These are phyloP conservation scores for Leccinum truebloodii DNA, from an alignment of 768 basidiomycete species.

Conservation along the genomic window DNA sequence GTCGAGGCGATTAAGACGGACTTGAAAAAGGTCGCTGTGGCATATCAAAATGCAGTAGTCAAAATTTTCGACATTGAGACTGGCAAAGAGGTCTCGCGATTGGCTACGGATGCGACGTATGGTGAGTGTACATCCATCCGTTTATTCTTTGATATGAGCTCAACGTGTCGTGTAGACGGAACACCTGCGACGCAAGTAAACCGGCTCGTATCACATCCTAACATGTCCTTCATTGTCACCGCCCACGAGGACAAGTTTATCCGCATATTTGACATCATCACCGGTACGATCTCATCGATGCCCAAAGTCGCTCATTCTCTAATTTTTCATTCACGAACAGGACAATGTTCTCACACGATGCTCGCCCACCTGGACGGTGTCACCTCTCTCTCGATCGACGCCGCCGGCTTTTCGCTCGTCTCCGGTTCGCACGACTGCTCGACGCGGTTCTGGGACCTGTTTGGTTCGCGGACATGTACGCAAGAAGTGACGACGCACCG, in stretches of 20 bases:
- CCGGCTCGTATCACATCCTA: constrained; percentile 86
- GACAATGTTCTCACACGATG: constrained; percentile 88
- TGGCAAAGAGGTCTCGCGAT: constrained; percentile 71
- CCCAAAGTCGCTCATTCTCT: not conserved
- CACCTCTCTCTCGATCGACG: constrained; percentile 87
- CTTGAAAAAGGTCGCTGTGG: constrained; percentile 85
- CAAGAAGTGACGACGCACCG: constrained; percentile 92
- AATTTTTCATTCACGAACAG: constrained; percentile 36
- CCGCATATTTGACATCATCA: constrained; percentile 81
- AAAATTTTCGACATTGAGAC: constrained; percentile 91
- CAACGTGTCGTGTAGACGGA: constrained; percentile 50
- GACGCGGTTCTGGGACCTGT: constrained; percentile 91
- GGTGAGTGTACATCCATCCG: constrained; percentile 38
- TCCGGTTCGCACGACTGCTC: constrained; percentile 95
- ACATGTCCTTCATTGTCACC: constrained; percentile 82
- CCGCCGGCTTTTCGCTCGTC: constrained; percentile 82
- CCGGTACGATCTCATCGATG: constrained; percentile 53
- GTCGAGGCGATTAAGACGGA: constrained; percentile 83
- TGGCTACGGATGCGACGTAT: constrained; percentile 60
- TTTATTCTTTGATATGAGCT: constrained; percentile 2
- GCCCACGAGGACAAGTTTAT: constrained; percentile 95
- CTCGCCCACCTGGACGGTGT: constrained; percentile 90
- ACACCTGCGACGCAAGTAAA: constrained; percentile 81
- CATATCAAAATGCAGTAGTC: constrained; percentile 84
- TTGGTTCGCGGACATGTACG: constrained; percentile 74